Conservation (phyloP, 2,329 filamentous ascomycete genomes). For the Xylariales sp. region DNA sequence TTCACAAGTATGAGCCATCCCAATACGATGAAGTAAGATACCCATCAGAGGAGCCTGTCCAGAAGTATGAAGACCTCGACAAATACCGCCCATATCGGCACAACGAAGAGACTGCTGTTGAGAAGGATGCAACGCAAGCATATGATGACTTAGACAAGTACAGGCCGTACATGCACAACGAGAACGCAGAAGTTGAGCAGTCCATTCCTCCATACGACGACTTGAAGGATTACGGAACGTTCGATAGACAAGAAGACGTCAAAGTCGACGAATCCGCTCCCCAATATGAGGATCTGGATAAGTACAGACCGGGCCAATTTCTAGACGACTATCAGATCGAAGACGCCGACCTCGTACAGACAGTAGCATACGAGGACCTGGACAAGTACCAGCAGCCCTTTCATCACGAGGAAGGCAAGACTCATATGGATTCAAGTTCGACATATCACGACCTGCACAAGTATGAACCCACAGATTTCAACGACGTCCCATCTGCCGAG, state of each 20-base stretch:
- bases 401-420: slow-evolving; percentile 23
- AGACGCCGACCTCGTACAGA: no score
- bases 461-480: slow-evolving; percentile 26
- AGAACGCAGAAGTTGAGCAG: slow-evolving; percentile 24
- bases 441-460: slow-evolving; percentile 35
- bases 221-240: slow-evolving; percentile 30
- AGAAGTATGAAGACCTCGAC: slow-evolving; percentile 33
- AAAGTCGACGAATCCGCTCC: slow-evolving; percentile 16
- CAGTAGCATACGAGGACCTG: slow-evolving; percentile 38
- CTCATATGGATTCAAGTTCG: slow-evolving; percentile 13
- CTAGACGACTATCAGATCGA: slow-evolving; percentile 25
- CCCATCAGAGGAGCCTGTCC: not conserved
- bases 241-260: slow-evolving; percentile 26
- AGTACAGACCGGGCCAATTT: slow-evolving; percentile 29
- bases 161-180: slow-evolving; percentile 31
- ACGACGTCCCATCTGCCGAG: slow-evolving; percentile 17
- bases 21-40: slow-evolving; percentile 1
- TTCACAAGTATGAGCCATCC: slow-evolving; percentile 11
- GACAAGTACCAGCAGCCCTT: slow-evolving; percentile 31
- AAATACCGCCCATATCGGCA: slow-evolving; percentile 27
- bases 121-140: slow-evolving; percentile 15
- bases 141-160: slow-evolving; percentile 34
- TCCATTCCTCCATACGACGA: slow-evolving; percentile 29
- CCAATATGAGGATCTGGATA: slow-evolving; percentile 34
- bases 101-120: slow-evolving; percentile 18